phyloP scores from a whole-genome alignment of 2,329 filamentous ascomycete species.

The Nemania sp. region DNA sequence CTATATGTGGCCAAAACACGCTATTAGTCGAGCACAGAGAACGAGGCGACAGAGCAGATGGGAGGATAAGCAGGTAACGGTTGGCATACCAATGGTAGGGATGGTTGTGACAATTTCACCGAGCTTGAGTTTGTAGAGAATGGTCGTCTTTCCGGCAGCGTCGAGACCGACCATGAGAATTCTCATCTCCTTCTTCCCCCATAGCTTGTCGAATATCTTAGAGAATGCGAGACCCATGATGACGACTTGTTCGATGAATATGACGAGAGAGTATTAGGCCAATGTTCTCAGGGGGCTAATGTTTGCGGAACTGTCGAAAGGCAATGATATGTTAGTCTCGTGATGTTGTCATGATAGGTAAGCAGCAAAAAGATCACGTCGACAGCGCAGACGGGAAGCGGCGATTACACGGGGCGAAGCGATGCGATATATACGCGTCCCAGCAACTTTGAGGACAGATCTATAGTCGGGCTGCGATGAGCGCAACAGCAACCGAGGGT shows the following conservation, averaged over 20 bases:
- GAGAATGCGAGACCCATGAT: constrained; percentile 99
- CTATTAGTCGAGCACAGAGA: constrained; percentile 37
- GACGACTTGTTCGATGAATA: constrained; percentile 62
- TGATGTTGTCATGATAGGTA: constrained; percentile 33
- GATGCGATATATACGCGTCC: constrained; percentile 30
- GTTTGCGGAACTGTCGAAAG: constrained; percentile 37
- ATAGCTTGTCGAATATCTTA: constrained; percentile 95
- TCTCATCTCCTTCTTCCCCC: constrained; percentile 99
- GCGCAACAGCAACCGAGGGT: constrained; percentile 32
- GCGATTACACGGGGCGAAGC: constrained; percentile 10
- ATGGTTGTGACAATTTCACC: constrained; percentile 99
- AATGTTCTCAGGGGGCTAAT: constrained; percentile 38
- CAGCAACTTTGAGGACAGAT: constrained; percentile 47
- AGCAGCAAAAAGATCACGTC: constrained; percentile 12
- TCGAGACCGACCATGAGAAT: constrained; percentile 99
- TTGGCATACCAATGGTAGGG: constrained; percentile 87
- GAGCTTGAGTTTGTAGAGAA: constrained; percentile 99
- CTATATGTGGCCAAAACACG: constrained; percentile 57
- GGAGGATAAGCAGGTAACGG: constrained; percentile 13
- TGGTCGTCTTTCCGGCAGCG: constrained; percentile 99
- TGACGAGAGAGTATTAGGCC: constrained; percentile 50
- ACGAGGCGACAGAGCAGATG: not conserved
- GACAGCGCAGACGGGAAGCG: constrained; percentile 16
- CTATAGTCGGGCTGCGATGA: constrained; percentile 40
- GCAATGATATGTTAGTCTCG: constrained; percentile 39